Evolutionary conservation across 108 stramenopile species (phyloP).

Genomic region (Nitzschia palea): DNA sequence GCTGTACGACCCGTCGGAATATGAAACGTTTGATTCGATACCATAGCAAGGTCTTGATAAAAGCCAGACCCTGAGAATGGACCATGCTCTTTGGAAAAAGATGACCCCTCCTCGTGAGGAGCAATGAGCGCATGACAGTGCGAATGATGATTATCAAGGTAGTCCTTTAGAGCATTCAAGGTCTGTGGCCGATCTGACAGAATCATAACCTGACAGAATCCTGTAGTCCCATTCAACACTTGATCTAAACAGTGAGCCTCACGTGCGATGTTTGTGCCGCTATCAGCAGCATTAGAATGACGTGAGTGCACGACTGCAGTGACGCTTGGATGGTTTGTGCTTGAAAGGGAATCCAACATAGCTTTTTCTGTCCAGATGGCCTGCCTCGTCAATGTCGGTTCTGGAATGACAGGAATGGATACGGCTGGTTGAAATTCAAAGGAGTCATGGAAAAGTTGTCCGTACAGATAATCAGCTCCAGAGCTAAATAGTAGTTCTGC

Average conservation of each 20-base stretch:
- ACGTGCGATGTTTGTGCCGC: slow-evolving; percentile 6
- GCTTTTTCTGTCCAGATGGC: no score
- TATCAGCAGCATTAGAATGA: slow-evolving; percentile 4
- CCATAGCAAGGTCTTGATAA: slow-evolving; percentile 23
- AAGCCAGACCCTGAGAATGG: slow-evolving; percentile 22
- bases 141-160: neutral
- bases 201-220: slow-evolving; percentile 2
- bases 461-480: slow-evolving; percentile 12
- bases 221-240: neutral
- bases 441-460: slow-evolving; percentile 7
- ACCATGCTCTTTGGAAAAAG: slow-evolving; percentile 14
- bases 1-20: neutral
- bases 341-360: neutral
- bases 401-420: neutral
- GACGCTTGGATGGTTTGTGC: neutral
- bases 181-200: slow-evolving; percentile 19
- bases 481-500: slow-evolving; percentile 2
- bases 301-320: slow-evolving; percentile 11
- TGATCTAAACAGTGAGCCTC: slow-evolving; percentile 3
- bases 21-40: slow-evolving; percentile 7
- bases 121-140: neutral
- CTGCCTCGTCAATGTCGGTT: no score
- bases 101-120: neutral
- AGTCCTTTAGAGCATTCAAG: neutral
- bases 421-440: slow-evolving; percentile 5